Base-by-base conservation (phyloP, 352 stramenopile genomes). In the Thraustotheca clavata region DNA sequence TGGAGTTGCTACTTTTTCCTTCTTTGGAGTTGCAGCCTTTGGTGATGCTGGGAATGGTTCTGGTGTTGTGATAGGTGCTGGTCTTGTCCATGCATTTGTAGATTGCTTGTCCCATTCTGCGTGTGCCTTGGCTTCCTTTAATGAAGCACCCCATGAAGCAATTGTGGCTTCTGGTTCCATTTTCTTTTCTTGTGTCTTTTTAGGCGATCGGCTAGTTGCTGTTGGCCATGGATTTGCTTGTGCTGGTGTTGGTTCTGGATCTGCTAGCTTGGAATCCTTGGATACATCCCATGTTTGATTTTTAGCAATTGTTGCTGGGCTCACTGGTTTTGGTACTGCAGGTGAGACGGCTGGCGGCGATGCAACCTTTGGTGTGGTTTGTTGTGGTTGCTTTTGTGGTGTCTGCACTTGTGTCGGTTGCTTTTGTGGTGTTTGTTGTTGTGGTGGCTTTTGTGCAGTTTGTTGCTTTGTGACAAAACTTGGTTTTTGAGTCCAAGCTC, bases 401-500 rank as follows among this genome's bases (percentile, higher is more conserved):
- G 34, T 32, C 34, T 41, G 62, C n/a, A 6, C 27, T 18, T 1
- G 39, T 12, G 36, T 49, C 38, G 54, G 38, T 62, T 9, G 69
- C 49, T 78, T 79, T 27, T 72, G 62, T 50, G 62, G 77, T 33
- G 73, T 60, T 12, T 63, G n/a, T n/a, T n/a, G n/a, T n/a, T n/a
- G n/a, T n/a, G n/a, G n/a, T n/a, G n/a, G n/a, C 71, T 26, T 71
- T n/a, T n/a, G n/a, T n/a, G n/a, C n/a, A n/a, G n/a, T n/a, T n/a
- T n/a, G 47, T 6, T 70, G 69, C 43, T 50, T 50, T 50, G 43
- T 14, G 27, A 69, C 69, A 39, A 89, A 74, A 57, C 85, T 88
- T 22, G 80, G 76, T 67, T 85, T 86, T 71, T 89, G 87, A 26
- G 76, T 77, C 80, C 80, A 89, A 22, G 80, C 80, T 38, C 80